Evolutionary conservation across 1,284 basidiomycete genomes (phyloP).

Genomic region (Moniliella sp.): DNA sequence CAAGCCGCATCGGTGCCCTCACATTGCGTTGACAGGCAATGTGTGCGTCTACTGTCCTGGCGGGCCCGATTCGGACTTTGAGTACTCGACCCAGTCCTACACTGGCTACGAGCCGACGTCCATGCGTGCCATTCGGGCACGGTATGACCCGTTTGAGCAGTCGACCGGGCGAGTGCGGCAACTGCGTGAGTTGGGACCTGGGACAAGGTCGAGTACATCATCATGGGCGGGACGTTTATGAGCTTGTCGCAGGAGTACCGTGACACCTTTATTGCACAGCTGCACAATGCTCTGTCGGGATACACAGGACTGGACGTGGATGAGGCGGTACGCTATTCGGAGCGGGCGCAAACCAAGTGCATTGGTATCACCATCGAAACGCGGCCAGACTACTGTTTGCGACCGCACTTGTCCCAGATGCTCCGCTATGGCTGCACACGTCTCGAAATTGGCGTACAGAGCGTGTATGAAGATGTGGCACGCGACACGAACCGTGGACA

Average conservation of each 20-base stretch:
- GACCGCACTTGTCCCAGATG: constrained; percentile 95
- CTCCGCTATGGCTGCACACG: constrained; percentile 93
- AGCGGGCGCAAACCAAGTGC: constrained; percentile 89
- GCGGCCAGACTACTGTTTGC: constrained; percentile 86
- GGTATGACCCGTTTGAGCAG: constrained; percentile 97
- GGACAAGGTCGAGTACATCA: constrained; percentile 96
- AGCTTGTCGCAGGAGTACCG: constrained; percentile 92
- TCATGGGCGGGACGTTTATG: constrained; percentile 99
- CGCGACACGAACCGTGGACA: constrained; percentile 86
- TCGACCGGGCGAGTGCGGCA: constrained; percentile 84
- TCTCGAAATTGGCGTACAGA: constrained; percentile 93
- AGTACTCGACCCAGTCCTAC: constrained; percentile 91
- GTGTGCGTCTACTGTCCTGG: constrained; percentile 99
- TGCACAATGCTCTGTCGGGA: constrained; percentile 89
- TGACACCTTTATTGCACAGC: constrained; percentile 73
- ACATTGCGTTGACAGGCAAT: constrained; percentile 99
- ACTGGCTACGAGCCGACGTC: constrained; percentile 96
- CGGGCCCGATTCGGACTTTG: constrained; percentile 95
- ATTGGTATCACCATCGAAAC: constrained; percentile 99
- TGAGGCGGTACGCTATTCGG: constrained; percentile 92
- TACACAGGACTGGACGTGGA: constrained; percentile 76
- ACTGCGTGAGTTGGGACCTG: constrained; percentile 76
- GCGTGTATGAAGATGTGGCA: constrained; percentile 95
- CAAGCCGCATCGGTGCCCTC: constrained; percentile 95
- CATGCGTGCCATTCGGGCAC: constrained; percentile 90